A percentile compares a stretch with the other conserved stretches of the same genome.
Conservation (phyloP, 192 early-diverging fungal genomes). For the Linnemannia exigua region DNA sequence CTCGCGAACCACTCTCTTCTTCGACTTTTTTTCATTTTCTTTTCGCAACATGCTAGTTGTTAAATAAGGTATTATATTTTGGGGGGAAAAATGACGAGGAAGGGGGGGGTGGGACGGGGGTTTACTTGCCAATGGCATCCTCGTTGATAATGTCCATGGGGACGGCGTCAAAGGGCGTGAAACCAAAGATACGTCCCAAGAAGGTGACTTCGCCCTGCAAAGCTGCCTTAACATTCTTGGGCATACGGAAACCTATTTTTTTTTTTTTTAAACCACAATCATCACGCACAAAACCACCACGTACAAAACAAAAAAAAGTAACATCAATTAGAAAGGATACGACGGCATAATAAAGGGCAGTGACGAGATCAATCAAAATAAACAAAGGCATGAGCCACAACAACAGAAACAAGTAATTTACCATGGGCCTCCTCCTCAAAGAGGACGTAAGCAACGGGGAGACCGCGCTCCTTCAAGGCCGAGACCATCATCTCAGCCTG, state of each 20-base stretch:
- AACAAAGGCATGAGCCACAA: background rate
- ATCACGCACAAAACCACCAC: too few relatives aligned
- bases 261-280: background rate
- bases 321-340: background rate
- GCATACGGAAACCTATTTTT: slow-evolving; percentile 70
- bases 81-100: background rate
- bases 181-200: slow-evolving; percentile 76
- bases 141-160: slow-evolving; percentile 48
- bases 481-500: slow-evolving; percentile 83
- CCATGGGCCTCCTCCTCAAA: slow-evolving; percentile 79
- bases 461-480: slow-evolving; percentile 71
- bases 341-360: background rate
- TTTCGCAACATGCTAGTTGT: too few relatives aligned
- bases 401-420: slow-evolving; percentile 21
- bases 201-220: slow-evolving; percentile 78
- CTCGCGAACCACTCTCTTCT: too few relatives aligned
- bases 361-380: slow-evolving; percentile 21
- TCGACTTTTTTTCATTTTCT: too few relatives aligned
- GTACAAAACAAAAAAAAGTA: slow-evolving; percentile 1
- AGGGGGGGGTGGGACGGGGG: too few relatives aligned
- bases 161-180: slow-evolving; percentile 65
- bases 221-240: slow-evolving; percentile 73
- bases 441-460: slow-evolving; percentile 70
- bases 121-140: slow-evolving; percentile 35
- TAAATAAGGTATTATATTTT: background rate